Percentiles rank a stretch among this genome's conserved stretches.
Conservation (phyloP, 352 stramenopile species). For the Plasmopara viticola region DNA sequence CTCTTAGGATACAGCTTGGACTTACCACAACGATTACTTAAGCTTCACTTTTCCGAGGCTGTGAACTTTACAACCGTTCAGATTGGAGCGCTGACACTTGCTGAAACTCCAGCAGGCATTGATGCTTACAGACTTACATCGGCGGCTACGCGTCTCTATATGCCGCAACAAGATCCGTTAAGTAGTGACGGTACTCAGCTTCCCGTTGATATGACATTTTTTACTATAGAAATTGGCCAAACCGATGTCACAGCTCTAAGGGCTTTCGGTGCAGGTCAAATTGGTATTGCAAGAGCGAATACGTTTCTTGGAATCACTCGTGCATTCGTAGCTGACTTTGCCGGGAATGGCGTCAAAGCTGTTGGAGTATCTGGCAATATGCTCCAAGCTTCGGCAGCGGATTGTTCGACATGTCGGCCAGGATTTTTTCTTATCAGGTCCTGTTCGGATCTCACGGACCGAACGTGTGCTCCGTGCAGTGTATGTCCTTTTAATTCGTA, state of each 20-base stretch:
- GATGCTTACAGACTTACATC: conserved; percentile 37
- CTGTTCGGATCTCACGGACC: conserved; percentile 55
- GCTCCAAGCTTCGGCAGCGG: conserved; percentile 30
- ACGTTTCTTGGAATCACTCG: conserved; percentile 45
- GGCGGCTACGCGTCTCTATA: conserved; percentile 35
- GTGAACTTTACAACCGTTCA: conserved; percentile 35
- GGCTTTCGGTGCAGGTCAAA: conserved; percentile 34
- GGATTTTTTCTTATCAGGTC: conserved; percentile 41
- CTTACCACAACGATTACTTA: conserved; percentile 40
- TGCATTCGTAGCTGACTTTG: conserved; percentile 44
- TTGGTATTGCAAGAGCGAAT: conserved; percentile 35
- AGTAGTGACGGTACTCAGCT: conserved; percentile 45
- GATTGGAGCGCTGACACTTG: conserved; percentile 36
- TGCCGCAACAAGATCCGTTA: conserved; percentile 41
- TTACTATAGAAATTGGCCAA: conserved; percentile 45
- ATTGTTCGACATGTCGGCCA: conserved; percentile 48
- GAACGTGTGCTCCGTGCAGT: conserved; percentile 46
- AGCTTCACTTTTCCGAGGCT: conserved; percentile 64
- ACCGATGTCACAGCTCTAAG: conserved; percentile 34
- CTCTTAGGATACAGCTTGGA: conserved; percentile 61
- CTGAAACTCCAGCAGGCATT: conserved; percentile 26
- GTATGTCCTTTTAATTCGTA: conserved; percentile 59
- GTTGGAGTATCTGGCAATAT: conserved; percentile 18
- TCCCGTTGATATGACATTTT: conserved; percentile 50
- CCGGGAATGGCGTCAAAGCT: conserved; percentile 29